Base-by-base conservation (phyloP, 148 eudicot genomes). In the Fagopyrum tataricum region DNA sequence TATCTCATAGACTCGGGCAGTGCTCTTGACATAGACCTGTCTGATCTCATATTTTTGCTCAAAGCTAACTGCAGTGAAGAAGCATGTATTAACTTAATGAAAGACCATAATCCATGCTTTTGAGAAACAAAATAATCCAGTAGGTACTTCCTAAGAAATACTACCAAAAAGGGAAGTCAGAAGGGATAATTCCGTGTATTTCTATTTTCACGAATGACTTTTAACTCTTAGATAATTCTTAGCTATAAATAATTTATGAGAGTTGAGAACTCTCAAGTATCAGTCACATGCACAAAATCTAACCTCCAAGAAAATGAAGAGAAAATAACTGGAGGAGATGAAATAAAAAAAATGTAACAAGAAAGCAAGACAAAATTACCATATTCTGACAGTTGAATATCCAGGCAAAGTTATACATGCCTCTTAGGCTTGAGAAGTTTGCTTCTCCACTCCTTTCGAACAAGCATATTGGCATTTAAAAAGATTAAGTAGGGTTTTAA, bases 1-100 rank as follows among this genome's bases (percentile, higher is more conserved):
- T 23, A 95, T 82, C 82, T 95, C 98, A 82, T 83, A 95, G 43
- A 88, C 83, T 52, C 97, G 85, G 58, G 97, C 96, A 55, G 92
- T 88, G 78, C 97, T 95, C 76, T 88, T 85, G 44, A 91, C 79
- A 81, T 91, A 95, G 21, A 95, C 84, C 82, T 91, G 97, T 78
- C 81, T 72, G 68, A 95, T 74, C 75, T 95, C 97, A 55, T 85
- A 90, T 78, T 84, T 81, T 73, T 88, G 90, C 18, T 81, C 44
- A 75, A 91, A 88, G 73, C 59, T 39, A 79, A 95, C 98, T 95
- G 89, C 77, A 84, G 39, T 24, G 42, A 73, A 39, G 26, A 17
- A 40, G 40, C 4, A 59, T 59, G 40, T 11, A 24, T 59, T 59
- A 59, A 59, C 67, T 59, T 51, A 11, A 7, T 17, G 14, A 37